These are phyloP conservation scores for Elsinoe necatrix DNA, from an alignment of 2,329 filamentous ascomycete species.

Conservation along the genomic window DNA sequence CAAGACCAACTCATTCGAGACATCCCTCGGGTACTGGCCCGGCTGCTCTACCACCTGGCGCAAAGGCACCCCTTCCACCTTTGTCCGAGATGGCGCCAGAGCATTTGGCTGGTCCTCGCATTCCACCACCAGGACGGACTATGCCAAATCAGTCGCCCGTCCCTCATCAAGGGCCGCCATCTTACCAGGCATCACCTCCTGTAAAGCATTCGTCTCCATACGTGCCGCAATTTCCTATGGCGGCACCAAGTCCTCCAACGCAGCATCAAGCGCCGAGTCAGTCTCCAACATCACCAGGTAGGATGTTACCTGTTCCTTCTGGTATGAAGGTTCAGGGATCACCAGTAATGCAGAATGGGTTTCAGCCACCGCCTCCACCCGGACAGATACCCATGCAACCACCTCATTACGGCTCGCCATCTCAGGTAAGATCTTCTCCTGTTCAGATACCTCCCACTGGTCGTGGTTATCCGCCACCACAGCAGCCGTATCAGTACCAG, in stretches of 20 bases:
- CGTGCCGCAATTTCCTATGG: constrained; percentile 26
- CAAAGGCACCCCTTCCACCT: constrained; percentile 27
- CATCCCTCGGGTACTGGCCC: constrained; percentile 20
- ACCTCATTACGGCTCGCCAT: constrained; percentile 28
- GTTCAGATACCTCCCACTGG: constrained; percentile 20
- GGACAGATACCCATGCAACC: constrained; percentile 28
- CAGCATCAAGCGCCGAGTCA: constrained; percentile 26
- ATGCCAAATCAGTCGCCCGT: constrained; percentile 15
- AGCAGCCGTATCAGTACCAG: constrained; percentile 19
- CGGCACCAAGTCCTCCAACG: constrained; percentile 25
- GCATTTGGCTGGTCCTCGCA: constrained; percentile 24
- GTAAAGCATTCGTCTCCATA: constrained; percentile 32
- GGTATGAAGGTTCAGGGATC: constrained; percentile 28
- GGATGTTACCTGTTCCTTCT: constrained; percentile 31
- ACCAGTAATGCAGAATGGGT: constrained; percentile 18
- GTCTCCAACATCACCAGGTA: constrained; percentile 30
- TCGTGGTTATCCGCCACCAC: constrained; percentile 22
- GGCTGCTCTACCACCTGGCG: background rate
- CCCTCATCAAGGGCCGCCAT: constrained; percentile 24
- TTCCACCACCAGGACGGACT: constrained; percentile 23
- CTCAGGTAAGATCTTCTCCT: constrained; percentile 20
- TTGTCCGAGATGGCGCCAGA: constrained; percentile 31
- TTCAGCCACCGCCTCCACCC: constrained; percentile 22
- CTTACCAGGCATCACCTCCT: constrained; percentile 29
- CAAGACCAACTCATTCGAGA: constrained; percentile 21